Evolutionary conservation across 106 monocot species (phyloP), one percentile per base, ranked within the genome.

Genomic region (Phalaenopsis aphrodite): DNA sequence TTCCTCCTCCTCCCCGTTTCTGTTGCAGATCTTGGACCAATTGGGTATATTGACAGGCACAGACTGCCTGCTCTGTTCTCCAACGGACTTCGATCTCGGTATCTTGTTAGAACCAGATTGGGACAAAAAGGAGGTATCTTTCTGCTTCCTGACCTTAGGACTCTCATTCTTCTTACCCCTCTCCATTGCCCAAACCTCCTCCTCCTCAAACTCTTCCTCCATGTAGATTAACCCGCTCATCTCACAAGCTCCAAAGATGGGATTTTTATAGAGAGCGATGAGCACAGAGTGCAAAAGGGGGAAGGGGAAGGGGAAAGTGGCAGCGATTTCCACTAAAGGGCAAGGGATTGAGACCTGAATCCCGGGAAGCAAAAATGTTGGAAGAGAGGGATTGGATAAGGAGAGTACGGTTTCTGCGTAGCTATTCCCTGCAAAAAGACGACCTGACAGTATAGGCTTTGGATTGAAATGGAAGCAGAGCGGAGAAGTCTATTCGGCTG

Each of bases 31-130:
- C 68, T 81, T 77, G 19, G 81, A 77, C 86, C 84, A 81, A 65
- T 82, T 82, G 42, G 84, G 87, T 76, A 89, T 87, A 79, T 65
- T 80, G 7, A 89, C 72, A 19, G 89, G 84, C 11, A 78, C 84
- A 77, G 74, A 45, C 14, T 18, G 18, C 19, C n/a, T 45, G 43
- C 74, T 45, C 19, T 45, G 43, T 43, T 74, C 74, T 74, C 30
- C 43, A 11, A 41, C 4, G 1, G 24, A n/a, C 8, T 65, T 65
- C 2, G 64, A 23, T 65, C 64, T 24, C 24, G 71, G 23, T 15
- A 10, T 9, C 24, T 4, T 14, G 39, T 4, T 71, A 3, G 71
- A 71, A 41, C 5, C 9, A 71, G 71, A 38, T 3, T 74, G 3
- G 4, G 73, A 74, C 11, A 42, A 74, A 74, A 43, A 74, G 41